phyloP scores from a whole-genome alignment of 2,329 filamentous ascomycete species.

The Xylaria sp. region DNA sequence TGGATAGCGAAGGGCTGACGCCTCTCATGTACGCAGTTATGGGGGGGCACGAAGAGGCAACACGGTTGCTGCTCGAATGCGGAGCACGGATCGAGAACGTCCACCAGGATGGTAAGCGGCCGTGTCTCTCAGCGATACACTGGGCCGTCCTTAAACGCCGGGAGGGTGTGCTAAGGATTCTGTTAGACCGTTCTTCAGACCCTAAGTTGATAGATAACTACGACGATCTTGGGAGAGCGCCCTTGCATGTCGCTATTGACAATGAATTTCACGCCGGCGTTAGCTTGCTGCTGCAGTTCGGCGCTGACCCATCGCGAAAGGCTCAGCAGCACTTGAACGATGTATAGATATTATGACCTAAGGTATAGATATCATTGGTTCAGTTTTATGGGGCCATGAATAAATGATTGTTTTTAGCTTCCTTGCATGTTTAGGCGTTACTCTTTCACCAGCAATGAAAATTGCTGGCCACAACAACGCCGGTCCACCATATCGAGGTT shows the following conservation, averaged over 20 bases:
- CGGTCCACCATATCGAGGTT: too few relatives aligned
- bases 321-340: not conserved
- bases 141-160: conserved; percentile 39
- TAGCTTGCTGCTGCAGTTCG: conserved; percentile 8
- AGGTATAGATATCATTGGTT: too few relatives aligned
- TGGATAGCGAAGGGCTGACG: conserved; percentile 45
- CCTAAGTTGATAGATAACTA: conserved; percentile 33
- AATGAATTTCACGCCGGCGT: conserved; percentile 11
- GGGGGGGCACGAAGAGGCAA: conserved; percentile 37
- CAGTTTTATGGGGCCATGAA: too few relatives aligned
- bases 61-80: conserved; percentile 31
- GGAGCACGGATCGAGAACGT: conserved; percentile 34
- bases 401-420: too few relatives aligned
- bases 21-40: conserved; percentile 41
- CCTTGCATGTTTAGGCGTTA: too few relatives aligned
- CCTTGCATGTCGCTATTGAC: conserved; percentile 9
- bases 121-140: conserved; percentile 34
- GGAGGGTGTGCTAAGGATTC: conserved; percentile 36
- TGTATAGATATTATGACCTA: too few relatives aligned
- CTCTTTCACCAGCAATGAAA: too few relatives aligned
- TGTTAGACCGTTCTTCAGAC: conserved; percentile 31
- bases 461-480: too few relatives aligned
- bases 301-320: conserved; percentile 3
- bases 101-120: conserved; percentile 3
- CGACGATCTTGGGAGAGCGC: conserved; percentile 26